These are phyloP conservation scores for Albizia julibrissin DNA, from an alignment of 306 rosid species.

Conservation along the genomic window DNA sequence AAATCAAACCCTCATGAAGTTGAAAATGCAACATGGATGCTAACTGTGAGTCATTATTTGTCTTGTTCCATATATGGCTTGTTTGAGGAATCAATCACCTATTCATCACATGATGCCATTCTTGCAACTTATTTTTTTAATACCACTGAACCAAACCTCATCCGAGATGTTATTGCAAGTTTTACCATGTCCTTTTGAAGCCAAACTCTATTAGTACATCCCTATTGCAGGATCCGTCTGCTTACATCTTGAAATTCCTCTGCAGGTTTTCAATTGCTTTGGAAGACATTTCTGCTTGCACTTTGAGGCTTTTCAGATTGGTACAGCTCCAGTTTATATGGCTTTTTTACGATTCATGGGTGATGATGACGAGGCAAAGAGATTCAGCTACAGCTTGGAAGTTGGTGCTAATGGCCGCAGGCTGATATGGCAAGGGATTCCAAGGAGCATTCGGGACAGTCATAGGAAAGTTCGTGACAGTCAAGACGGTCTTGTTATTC, in stretches of 20 bases:
- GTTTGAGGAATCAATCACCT: neutral
- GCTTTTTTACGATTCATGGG: constrained; percentile 95
- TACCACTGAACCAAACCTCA: neutral
- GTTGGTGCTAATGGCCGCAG: constrained; percentile 92
- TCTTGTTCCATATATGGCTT: neutral
- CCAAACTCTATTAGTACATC: neutral
- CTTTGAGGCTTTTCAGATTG: constrained; percentile 91
- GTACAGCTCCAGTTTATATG: constrained; percentile 84
- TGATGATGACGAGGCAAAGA: constrained; percentile 78
- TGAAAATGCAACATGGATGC: constrained; percentile 98
- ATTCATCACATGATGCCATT: neutral
- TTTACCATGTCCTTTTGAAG: neutral
- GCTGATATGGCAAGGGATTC: constrained; percentile 91
- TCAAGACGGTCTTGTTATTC: constrained; percentile 94
- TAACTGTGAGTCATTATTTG: constrained; percentile 58
- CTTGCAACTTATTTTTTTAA: neutral
- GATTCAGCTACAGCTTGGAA: constrained; percentile 87
- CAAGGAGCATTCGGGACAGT: constrained; percentile 88
- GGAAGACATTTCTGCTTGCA: constrained; percentile 93
- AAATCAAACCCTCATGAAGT: constrained; percentile 90
- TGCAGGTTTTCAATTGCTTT: constrained; percentile 85
- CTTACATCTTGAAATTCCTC: constrained; percentile 20
- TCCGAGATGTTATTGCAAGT: neutral
- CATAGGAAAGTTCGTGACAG: constrained; percentile 89
- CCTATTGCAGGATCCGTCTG: neutral